phyloP scores from a whole-genome alignment of 768 basidiomycete genomes.

The Amyloporia xantha region DNA sequence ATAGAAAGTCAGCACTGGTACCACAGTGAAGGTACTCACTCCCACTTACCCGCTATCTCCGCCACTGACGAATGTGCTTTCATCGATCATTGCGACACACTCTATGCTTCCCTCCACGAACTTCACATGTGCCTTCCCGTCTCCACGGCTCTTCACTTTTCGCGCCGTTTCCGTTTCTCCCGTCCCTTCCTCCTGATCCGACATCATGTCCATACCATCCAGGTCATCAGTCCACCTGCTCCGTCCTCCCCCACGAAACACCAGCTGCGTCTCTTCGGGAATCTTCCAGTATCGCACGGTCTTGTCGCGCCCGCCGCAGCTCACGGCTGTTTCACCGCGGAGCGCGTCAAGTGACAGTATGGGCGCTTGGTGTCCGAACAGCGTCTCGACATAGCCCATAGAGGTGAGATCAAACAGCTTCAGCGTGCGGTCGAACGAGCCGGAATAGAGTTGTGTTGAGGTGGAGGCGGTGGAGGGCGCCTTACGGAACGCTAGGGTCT shows the following conservation, averaged over 20 bases:
- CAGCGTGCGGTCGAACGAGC: constrained; percentile 80
- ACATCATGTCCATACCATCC: constrained; percentile 66
- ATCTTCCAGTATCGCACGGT: constrained; percentile 96
- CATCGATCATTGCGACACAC: constrained; percentile 92
- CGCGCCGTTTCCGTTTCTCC: constrained; percentile 30
- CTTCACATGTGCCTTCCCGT: constrained; percentile 32
- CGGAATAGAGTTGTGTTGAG: constrained; percentile 55
- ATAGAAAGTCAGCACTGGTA: neutral
- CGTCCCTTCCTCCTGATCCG: constrained; percentile 54
- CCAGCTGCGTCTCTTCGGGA: constrained; percentile 88
- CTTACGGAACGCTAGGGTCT: constrained; percentile 75
- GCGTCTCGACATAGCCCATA: constrained; percentile 90
- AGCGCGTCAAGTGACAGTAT: constrained; percentile 75
- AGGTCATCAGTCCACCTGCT: constrained; percentile 74
- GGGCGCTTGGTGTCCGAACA: constrained; percentile 95
- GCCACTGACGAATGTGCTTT: constrained; percentile 85
- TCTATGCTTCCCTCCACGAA: constrained; percentile 92
- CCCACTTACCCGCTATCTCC: constrained; percentile 79
- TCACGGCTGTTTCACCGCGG: constrained; percentile 78
- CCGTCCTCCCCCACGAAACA: constrained; percentile 92
- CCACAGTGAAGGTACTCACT: neutral
- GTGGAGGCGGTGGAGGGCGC: constrained; percentile 33
- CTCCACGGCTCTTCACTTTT: constrained; percentile 27
- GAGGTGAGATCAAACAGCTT: constrained; percentile 81
- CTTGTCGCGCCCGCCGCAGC: constrained; percentile 85